These are phyloP conservation scores for Debaryomycetaceae sp. DNA, from an alignment of 1,139 yeast genomes.

Conservation along the genomic window DNA sequence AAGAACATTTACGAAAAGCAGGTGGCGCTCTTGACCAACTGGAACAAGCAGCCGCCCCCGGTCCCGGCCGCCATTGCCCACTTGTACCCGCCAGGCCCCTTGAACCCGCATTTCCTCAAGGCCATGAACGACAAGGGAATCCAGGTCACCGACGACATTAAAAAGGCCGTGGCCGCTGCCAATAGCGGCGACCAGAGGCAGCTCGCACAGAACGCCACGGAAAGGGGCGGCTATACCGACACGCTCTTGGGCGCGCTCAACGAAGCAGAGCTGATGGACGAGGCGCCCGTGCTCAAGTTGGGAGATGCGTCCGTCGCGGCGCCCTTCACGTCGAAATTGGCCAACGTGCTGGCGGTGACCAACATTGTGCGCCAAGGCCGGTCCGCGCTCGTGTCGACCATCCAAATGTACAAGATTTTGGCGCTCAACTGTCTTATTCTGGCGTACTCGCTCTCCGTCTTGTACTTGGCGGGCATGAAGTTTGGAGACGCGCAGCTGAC, in stretches of 20 bases:
- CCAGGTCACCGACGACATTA: slow-evolving; percentile 57
- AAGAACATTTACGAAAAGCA: slow-evolving; percentile 77
- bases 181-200: slow-evolving; percentile 18
- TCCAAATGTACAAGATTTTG: slow-evolving; percentile 96
- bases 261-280: slow-evolving; percentile 65
- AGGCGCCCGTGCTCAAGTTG: slow-evolving; percentile 84
- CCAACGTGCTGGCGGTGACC: slow-evolving; percentile 88
- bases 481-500: slow-evolving; percentile 98
- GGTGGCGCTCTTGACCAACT: slow-evolving; percentile 59
- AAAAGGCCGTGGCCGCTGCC: slow-evolving; percentile 43
- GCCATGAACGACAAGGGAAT: slow-evolving; percentile 82
- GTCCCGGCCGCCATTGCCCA: slow-evolving; percentile 86
- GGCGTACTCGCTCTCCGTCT: slow-evolving; percentile 89
- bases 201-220: slow-evolving; percentile 20
- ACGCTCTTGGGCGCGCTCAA: slow-evolving; percentile 59
- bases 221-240: slow-evolving; percentile 47
- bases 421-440: slow-evolving; percentile 95
- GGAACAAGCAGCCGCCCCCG: slow-evolving; percentile 82
- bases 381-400: slow-evolving; percentile 93
- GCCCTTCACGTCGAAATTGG: slow-evolving; percentile 90
- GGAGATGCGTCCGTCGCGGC: slow-evolving; percentile 99
- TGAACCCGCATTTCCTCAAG: slow-evolving; percentile 76
- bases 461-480: slow-evolving; percentile 94
- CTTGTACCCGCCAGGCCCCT: slow-evolving; percentile 91
- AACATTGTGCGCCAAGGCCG: slow-evolving; percentile 97